A percentile compares a stretch with the other conserved stretches of the same genome.
These are phyloP conservation scores for Mycena sp. DNA, from an alignment of 1,284 basidiomycete species.

Conservation along the genomic window DNA sequence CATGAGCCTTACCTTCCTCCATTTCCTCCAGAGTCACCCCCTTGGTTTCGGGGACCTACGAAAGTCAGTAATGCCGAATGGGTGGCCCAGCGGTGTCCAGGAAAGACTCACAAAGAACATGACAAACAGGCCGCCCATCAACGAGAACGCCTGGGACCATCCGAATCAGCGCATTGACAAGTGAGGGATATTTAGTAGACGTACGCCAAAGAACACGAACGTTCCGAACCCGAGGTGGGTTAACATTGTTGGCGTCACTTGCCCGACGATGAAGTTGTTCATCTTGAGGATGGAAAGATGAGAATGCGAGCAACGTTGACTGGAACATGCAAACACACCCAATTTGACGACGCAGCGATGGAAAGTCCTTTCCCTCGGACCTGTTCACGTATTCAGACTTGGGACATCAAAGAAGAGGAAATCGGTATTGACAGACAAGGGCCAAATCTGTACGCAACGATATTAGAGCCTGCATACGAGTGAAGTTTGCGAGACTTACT, in stretches of 20 bases:
- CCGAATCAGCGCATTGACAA: not conserved
- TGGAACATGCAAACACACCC: slow-evolving; percentile 50
- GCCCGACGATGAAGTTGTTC: slow-evolving; percentile 75
- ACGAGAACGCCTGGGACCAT: slow-evolving; percentile 59
- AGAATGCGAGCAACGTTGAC: not conserved
- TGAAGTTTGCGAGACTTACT: slow-evolving; percentile 38
- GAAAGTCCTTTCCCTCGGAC: slow-evolving; percentile 76
- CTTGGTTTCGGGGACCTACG: slow-evolving; percentile 73
- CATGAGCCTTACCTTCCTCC: slow-evolving; percentile 52
- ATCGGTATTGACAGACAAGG: slow-evolving; percentile 50
- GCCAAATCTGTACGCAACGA: slow-evolving; percentile 58
- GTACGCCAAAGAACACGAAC: slow-evolving; percentile 75
- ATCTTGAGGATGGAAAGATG: slow-evolving; percentile 52
- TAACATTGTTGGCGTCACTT: slow-evolving; percentile 73
- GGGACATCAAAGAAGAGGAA: not conserved
- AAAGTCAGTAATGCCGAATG: not conserved
- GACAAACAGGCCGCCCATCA: slow-evolving; percentile 71
- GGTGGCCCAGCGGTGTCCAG: not conserved
- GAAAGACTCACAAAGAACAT: slow-evolving; percentile 61
- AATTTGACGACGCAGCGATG: slow-evolving; percentile 76
- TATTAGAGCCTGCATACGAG: not conserved
- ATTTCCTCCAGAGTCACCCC: slow-evolving; percentile 75
- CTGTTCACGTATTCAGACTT: not conserved
- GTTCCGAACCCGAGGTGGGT: slow-evolving; percentile 67
- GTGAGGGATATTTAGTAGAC: slow-evolving; percentile 30